Evolutionary conservation across 139 green algal species (phyloP), one percentile per base, ranked within the genome.

Genomic region (Chlorella sp.): DNA sequence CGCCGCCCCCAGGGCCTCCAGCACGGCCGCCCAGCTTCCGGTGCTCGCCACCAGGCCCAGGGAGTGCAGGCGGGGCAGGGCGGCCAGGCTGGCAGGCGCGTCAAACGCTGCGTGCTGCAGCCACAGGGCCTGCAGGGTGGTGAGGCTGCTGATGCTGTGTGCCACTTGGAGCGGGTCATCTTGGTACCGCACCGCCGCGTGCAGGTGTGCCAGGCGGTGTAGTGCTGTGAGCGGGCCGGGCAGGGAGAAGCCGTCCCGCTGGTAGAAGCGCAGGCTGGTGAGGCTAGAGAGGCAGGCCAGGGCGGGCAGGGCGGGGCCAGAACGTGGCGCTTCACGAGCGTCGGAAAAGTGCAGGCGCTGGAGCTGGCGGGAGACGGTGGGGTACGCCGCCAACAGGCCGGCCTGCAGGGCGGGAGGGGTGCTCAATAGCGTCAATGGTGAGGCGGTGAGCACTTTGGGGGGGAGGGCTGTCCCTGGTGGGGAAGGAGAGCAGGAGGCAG

Each of bases 51-150:
- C 84, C 26, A 88, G 84, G 19, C 24, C 84, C 37, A 88, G 84
- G 30, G 68, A 42, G 39, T 40, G 66, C 84, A 88, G 84, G 28
- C 2, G 39, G 28, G 84, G 84, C 84, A 88, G 68, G 16, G 39
- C 28, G 7, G 36, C 84, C 28, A 88, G 28, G 36, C 14, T 30
- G 0, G 39, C 68, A 1, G 84, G 84, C 64, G 16, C 28, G 3
- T 88, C 84, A 14, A 88, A 42, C 28, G 48, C 66, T 12, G 68
- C 84, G 32, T 88, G 84, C 84, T 88, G 84, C 84, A 88, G 68
- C 84, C 84, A 88, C 12, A 88, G 84, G 3, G 66, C 84, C 2
- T 22, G 64, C 39, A 88, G 84, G 28, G 26, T 32, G 84, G 39
- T 57, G 34, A 88, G 32, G 0, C 24, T 24, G 12, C 21, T 68